Base-by-base conservation (phyloP, 495 filamentous ascomycete species). In the Hypoxylon subgilvum region DNA sequence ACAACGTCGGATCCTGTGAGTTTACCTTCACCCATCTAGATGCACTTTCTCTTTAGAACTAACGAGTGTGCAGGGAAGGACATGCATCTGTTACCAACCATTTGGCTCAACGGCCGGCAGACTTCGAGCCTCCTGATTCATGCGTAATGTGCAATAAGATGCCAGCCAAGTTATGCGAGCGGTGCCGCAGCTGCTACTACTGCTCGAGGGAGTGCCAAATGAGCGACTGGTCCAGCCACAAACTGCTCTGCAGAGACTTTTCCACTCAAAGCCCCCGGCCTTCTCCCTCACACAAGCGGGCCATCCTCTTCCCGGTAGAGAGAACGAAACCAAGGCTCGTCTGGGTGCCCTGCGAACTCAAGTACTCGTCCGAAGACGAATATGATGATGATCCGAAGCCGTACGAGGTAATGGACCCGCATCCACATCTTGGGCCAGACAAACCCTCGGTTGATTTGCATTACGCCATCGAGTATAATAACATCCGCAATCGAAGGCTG, bases 171-270 rank as follows among this genome's bases (percentile, higher is more conserved):
- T n/a, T 48, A 0, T 53, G 57, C 16, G 14, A 1, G 0, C 3
- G 1, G 5, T 60, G 57, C 28, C 38, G 41, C 12, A 60, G 57
- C 43, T 48, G 41, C 31, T 10, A 7, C 25, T 60, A 60, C 12
- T 60, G 57, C 21, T 60, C 57, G 0, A 60, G 42, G 30, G 34
- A 22, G 1, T 60, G 48, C 36, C 57, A 60, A 13, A 41, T 12
- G 4, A 34, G 12, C 14, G 49, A 60, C 10, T 60, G 41, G 48
- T 32, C 17, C 2, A 25, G 23, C 3, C 49, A 60, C 21, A 60
- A 53, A 21, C 13, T 47, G 4, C 16, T 60, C 1, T 53, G 57
- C n/a, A 18, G 35, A 1, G 21, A 8, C 17, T n/a, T 46, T 3
- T 6, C 14, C 3, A 22, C 35, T 1, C 2, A 48, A 14, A 3